Evolutionary conservation across 2,329 filamentous ascomycete species (phyloP), one percentile per base, ranked within the genome.

Genomic region (Talaromyces verruculosus): DNA sequence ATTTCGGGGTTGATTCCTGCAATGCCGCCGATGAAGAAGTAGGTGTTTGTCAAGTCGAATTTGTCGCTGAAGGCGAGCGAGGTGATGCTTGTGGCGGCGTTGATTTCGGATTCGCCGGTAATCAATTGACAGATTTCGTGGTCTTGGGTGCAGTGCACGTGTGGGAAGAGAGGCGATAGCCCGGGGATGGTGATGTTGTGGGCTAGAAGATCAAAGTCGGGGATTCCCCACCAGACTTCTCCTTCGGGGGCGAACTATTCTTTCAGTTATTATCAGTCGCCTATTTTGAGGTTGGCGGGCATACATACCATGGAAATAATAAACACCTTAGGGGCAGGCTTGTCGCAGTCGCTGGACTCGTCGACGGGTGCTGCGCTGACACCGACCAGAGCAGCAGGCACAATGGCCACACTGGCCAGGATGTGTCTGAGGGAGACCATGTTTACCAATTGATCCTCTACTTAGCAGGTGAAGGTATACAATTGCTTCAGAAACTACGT

Each of bases 21-120:
- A 68, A 93, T 92, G 2, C 90, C 91, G 0, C 84, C 87, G 35
- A 91, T 76, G 65, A 93, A 76, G 76, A 92, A 91, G 78, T 93
- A 93, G 0, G 90, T 89, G 58, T 81, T 76, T 1, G 79, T 83
- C 13, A 93, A 82, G 76, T 92, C 83, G 75, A 93, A 91, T 11
- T 79, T 72, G 1, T 80, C 74, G 0, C 87, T 89, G 15, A 88
- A 82, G n/a, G 85, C 80, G 10, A 92, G 80, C 0, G 90, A 85
- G 57, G 84, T 84, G 67, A 91, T 83, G 0, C 88, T 88, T 6
- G 84, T 78, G 0, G 91, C 91, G 0, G 91, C 89, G 73, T 93
- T 93, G 80, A 93, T 91, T 77, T 92, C 89, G 10, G 84, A 82
- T 75, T 89, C 88, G 65, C 89, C 89, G 1, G 87, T 86, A 8